Conservation (phyloP, 2,329 filamentous ascomycete species). For the Cordyceps farinosa region DNA sequence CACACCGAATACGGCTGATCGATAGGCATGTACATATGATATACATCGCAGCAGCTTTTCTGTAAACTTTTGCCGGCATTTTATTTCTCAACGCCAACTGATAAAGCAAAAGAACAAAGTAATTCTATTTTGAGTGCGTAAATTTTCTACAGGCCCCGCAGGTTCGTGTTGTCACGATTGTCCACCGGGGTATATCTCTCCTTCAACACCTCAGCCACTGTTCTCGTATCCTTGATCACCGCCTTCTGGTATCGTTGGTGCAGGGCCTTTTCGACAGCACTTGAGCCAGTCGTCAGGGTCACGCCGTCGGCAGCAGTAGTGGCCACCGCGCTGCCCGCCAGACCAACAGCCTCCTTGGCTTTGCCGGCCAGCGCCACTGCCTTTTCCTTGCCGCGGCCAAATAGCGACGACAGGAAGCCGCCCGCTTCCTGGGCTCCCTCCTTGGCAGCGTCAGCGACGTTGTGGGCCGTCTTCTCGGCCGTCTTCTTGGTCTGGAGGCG, state of each 20-base stretch:
- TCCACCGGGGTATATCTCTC: slow-evolving; percentile 53
- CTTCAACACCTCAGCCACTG: slow-evolving; percentile 49
- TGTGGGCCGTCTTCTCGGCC: slow-evolving; percentile 21
- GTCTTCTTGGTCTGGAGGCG: slow-evolving; percentile 26
- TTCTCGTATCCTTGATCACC: slow-evolving; percentile 40
- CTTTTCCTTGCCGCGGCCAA: slow-evolving; percentile 41
- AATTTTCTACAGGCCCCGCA: slow-evolving; percentile 36
- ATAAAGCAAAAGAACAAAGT: slow-evolving; percentile 9
- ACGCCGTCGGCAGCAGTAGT: slow-evolving; percentile 25
- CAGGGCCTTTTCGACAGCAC: slow-evolving; percentile 47
- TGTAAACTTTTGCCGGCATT: neutral
- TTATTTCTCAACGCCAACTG: slow-evolving; percentile 1
- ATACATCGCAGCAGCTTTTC: neutral
- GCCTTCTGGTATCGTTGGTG: slow-evolving; percentile 49
- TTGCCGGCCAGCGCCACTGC: slow-evolving; percentile 35
- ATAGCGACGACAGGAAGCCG: slow-evolving; percentile 35
- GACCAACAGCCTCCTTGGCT: slow-evolving; percentile 34
- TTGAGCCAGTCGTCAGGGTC: slow-evolving; percentile 24
- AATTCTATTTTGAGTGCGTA: slow-evolving; percentile 6
- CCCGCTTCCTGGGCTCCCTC: slow-evolving; percentile 35
- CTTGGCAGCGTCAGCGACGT: slow-evolving; percentile 27
- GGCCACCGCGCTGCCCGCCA: slow-evolving; percentile 36
- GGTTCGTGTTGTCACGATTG: slow-evolving; percentile 41
- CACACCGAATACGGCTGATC: neutral
- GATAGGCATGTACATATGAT: neutral